phyloP scores from a whole-genome alignment of 176 grass and related monocot genomes.

The Ensete glaucum region DNA sequence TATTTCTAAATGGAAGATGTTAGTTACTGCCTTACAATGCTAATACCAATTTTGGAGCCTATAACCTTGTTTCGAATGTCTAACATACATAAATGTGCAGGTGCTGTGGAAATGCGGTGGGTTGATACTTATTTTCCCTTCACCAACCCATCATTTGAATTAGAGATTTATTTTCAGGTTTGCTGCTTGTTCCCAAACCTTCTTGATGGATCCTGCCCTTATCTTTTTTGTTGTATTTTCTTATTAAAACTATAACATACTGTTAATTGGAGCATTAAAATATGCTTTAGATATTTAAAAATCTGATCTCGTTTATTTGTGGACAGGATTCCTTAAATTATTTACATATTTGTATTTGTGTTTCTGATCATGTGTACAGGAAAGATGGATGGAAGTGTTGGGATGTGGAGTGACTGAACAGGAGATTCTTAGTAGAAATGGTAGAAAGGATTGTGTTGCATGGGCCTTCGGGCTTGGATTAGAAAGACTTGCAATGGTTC shows the following conservation, averaged over 20 bases:
- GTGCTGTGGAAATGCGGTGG: slow-evolving; percentile 95
- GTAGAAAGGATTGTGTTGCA: slow-evolving; percentile 68
- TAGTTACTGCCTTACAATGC: too few relatives aligned
- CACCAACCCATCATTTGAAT: slow-evolving; percentile 91
- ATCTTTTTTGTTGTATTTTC: not conserved
- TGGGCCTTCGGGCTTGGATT: slow-evolving; percentile 97
- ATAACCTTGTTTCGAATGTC: not conserved
- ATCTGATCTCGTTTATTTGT: not conserved
- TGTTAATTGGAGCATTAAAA: not conserved
- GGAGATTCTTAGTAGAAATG: slow-evolving; percentile 69
- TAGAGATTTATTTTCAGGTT: slow-evolving; percentile 99
- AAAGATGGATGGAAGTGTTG: slow-evolving; percentile 94
- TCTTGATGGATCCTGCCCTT: not conserved
- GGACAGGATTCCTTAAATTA: too few relatives aligned
- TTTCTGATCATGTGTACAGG: slow-evolving; percentile 30
- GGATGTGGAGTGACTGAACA: slow-evolving; percentile 96
- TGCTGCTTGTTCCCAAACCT: slow-evolving; percentile 7
- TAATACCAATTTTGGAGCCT: too few relatives aligned
- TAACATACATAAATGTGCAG: slow-evolving; percentile 31
- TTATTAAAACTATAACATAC: not conserved
- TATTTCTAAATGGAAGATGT: too few relatives aligned
- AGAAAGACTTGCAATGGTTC: slow-evolving; percentile 86
- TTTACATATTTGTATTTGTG: slow-evolving; percentile 1
- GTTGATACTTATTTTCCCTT: slow-evolving; percentile 99
- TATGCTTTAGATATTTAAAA: not conserved